phyloP scores from a whole-genome alignment of 2,329 filamentous ascomycete species.

The Alternaria metachromatica region DNA sequence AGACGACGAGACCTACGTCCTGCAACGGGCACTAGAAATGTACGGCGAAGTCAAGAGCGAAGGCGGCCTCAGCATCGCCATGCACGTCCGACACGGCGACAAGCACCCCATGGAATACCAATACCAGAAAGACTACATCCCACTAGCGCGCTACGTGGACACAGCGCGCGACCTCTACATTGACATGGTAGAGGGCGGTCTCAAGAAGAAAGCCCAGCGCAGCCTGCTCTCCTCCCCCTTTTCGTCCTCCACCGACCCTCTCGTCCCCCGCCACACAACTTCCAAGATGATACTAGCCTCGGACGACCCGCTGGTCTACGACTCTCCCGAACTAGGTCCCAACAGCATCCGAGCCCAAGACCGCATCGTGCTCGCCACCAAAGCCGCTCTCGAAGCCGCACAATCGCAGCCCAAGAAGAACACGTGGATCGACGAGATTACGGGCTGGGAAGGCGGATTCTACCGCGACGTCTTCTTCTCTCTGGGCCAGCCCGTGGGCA shows the following conservation, averaged over 20 bases:
- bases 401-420: conserved; percentile 41
- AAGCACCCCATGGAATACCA: conserved; percentile 77
- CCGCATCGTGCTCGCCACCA: conserved; percentile 76
- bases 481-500: conserved; percentile 60
- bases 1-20: conserved; percentile 71
- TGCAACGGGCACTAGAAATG: conserved; percentile 64
- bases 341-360: conserved; percentile 69
- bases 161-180: conserved; percentile 63
- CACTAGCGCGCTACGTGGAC: conserved; percentile 70
- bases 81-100: conserved; percentile 84
- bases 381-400: conserved; percentile 56
- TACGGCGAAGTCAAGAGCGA: conserved; percentile 54
- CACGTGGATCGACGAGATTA: conserved; percentile 73
- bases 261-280: conserved; percentile 36
- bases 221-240: conserved; percentile 13
- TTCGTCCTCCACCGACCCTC: conserved; percentile 17
- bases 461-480: conserved; percentile 83
- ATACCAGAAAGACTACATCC: conserved; percentile 79
- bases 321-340: conserved; percentile 66
- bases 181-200: conserved; percentile 47
- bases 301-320: conserved; percentile 79
- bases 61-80: conserved; percentile 66
- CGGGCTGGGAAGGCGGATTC: conserved; percentile 90
- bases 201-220: conserved; percentile 1
- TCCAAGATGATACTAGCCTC: conserved; percentile 71